Conservation (phyloP, 2,329 filamentous ascomycete species). For the Sodiomyces alkalinus region DNA sequence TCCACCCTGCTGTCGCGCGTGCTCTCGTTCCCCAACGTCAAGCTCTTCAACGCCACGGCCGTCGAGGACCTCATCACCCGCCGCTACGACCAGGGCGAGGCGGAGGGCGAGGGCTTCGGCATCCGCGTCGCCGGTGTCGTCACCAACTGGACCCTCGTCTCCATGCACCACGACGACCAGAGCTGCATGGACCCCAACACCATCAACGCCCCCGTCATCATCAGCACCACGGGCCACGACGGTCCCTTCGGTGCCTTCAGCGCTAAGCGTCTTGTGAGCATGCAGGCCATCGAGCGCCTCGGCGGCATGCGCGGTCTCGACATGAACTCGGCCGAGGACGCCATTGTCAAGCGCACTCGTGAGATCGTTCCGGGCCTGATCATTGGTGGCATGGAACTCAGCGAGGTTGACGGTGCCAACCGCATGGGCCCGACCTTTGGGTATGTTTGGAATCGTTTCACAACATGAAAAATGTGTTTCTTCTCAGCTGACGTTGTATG, state of each 20-base stretch:
- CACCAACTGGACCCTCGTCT: conserved; percentile 89
- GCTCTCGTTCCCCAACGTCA: conserved; percentile 73
- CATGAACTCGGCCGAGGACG: conserved; percentile 84
- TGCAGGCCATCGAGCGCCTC: conserved; percentile 69
- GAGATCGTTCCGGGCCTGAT: conserved; percentile 80
- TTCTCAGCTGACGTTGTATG: neutral
- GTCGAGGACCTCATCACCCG: conserved; percentile 91
- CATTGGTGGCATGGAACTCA: conserved; percentile 89
- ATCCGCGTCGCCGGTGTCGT: conserved; percentile 77
- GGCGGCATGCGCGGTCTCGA: conserved; percentile 88
- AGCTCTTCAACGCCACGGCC: conserved; percentile 89
- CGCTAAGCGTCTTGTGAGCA: conserved; percentile 80
- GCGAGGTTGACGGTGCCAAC: conserved; percentile 80
- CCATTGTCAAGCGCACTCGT: conserved; percentile 81
- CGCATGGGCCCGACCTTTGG: conserved; percentile 48
- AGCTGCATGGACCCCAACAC: conserved; percentile 97
- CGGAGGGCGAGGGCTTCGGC: conserved; percentile 24
- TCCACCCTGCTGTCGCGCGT: conserved; percentile 76
- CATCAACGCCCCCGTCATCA: conserved; percentile 79
- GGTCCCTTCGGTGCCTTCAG: conserved; percentile 82
- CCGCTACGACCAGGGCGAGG: conserved; percentile 32
- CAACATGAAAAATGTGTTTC: too few species aligned
- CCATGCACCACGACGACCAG: conserved; percentile 77
- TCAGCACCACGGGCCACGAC: conserved; percentile 85
- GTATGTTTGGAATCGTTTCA: too few species aligned